Evolutionary conservation across 768 basidiomycete species (phyloP).

Genomic region (Lactarius evosmus): DNA sequence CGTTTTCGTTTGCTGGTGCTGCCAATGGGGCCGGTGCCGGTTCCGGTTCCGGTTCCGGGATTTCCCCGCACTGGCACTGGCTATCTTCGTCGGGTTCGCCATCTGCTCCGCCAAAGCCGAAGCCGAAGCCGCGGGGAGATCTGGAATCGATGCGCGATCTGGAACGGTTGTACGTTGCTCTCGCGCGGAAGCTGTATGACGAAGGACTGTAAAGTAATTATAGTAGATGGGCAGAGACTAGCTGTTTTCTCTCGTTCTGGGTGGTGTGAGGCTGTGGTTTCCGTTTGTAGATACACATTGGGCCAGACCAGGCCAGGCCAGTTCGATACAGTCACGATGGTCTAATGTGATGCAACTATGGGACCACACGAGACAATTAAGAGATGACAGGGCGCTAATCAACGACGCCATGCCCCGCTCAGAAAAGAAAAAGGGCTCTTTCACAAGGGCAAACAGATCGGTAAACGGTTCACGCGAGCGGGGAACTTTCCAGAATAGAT

Average conservation of each 20-base stretch:
- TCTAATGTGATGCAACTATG: not conserved
- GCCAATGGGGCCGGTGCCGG: conserved; percentile 9
- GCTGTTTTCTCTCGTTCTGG: too few species aligned
- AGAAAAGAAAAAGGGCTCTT: not conserved
- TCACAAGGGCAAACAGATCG: not conserved
- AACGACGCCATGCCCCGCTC: not conserved
- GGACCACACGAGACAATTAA: not conserved
- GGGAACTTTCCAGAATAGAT: not conserved
- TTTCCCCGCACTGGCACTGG: not conserved
- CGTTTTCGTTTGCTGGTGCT: conserved; percentile 10
- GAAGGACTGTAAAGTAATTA: conserved; percentile 76
- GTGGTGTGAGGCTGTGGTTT: too few species aligned
- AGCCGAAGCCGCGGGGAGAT: conserved; percentile 43
- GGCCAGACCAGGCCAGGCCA: not conserved
- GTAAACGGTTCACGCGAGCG: not conserved
- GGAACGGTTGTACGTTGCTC: conserved; percentile 85
- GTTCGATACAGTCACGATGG: not conserved
- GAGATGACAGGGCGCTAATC: not conserved
- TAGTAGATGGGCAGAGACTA: too few species aligned
- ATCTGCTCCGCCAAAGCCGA: conserved; percentile 27
- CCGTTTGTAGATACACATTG: not conserved
- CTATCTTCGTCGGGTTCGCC: not conserved
- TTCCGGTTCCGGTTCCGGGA: too few species aligned
- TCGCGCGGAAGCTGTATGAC: conserved; percentile 87
- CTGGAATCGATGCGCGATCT: conserved; percentile 68